Conservation (phyloP, 2,329 filamentous ascomycete genomes). For the Aspergillus versicolor region DNA sequence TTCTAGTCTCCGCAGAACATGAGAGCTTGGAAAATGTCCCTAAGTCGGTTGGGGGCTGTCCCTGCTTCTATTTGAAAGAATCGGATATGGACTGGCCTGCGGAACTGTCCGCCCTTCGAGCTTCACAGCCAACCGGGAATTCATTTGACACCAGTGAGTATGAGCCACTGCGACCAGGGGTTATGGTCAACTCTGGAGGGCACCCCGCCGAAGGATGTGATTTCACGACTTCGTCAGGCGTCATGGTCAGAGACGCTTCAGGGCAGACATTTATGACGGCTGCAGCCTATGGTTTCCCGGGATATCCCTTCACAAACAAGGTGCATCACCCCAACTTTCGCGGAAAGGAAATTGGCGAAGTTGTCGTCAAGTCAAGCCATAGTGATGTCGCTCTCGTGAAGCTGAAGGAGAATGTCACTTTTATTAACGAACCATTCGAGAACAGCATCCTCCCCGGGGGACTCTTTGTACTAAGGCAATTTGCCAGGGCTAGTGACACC, state of each 20-base stretch:
- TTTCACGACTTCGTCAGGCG: neutral
- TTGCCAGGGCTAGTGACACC: neutral
- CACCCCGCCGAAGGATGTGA: neutral
- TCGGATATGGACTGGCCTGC: constrained; percentile 7
- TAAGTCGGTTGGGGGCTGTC: constrained; percentile 6
- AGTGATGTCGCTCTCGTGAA: constrained; percentile 1
- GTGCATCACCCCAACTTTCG: constrained; percentile 8
- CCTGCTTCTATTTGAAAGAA: constrained; percentile 13
- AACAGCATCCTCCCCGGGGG: neutral
- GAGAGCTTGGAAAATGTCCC: constrained; percentile 5
- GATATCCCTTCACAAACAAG: neutral
- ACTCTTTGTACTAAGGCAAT: neutral
- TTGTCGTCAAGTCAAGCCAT: neutral
- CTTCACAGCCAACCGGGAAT: neutral
- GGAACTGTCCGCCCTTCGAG: neutral
- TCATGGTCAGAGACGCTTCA: too few species aligned
- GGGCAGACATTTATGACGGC: too few species aligned
- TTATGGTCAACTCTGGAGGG: constrained; percentile 12
- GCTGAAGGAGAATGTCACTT: neutral
- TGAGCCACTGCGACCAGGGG: constrained; percentile 11
- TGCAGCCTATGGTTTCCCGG: too few species aligned
- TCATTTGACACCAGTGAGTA: constrained; percentile 10
- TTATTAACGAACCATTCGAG: neutral
- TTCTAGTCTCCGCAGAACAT: constrained; percentile 13
- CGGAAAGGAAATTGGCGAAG: neutral